A percentile compares a stretch with the other conserved stretches of the same genome.
Evolutionary conservation across 1,139 yeast species (phyloP).

Genomic region (Debaryomyces subglobosus): DNA sequence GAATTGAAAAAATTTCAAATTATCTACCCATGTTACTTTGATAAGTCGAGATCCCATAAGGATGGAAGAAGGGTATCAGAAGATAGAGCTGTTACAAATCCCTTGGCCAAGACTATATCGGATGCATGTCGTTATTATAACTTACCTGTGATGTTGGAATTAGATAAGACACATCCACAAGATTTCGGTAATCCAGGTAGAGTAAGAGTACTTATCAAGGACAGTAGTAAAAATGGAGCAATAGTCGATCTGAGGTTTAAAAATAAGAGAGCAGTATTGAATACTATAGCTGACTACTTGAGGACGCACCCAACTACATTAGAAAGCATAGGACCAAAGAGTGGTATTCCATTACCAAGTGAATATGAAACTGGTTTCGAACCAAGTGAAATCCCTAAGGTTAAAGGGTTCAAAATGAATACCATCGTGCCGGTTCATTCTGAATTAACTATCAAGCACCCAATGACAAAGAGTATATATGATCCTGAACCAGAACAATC

Average conservation of each 20-base stretch:
- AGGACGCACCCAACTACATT: constrained; percentile 71
- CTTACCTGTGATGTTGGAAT: constrained; percentile 64
- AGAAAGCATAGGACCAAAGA: constrained; percentile 53
- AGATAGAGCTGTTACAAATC: constrained; percentile 76
- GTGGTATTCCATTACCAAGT: constrained; percentile 63
- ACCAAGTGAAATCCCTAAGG: constrained; percentile 70
- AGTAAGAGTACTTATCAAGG: constrained; percentile 71
- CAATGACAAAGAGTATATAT: constrained; percentile 74
- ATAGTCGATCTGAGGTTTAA: constrained; percentile 39
- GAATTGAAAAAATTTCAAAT: constrained; percentile 70
- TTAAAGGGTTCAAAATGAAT: constrained; percentile 84
- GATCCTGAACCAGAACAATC: constrained; percentile 54
- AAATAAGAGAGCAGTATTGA: constrained; percentile 70
- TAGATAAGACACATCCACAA: constrained; percentile 91
- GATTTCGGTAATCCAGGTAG: constrained; percentile 98
- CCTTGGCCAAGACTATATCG: constrained; percentile 79
- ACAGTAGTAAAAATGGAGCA: constrained; percentile 46
- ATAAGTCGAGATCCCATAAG: constrained; percentile 68
- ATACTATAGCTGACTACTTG: constrained; percentile 63
- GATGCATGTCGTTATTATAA: constrained; percentile 59
- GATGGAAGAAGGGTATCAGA: constrained; percentile 82
- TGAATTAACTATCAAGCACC: constrained; percentile 78
- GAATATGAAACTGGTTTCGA: constrained; percentile 56
- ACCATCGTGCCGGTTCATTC: constrained; percentile 85
- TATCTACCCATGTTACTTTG: constrained; percentile 92